Evolutionary conservation across 768 basidiomycete species (phyloP), one percentile per base, ranked within the genome.

Genomic region (Amyloporia xantha): DNA sequence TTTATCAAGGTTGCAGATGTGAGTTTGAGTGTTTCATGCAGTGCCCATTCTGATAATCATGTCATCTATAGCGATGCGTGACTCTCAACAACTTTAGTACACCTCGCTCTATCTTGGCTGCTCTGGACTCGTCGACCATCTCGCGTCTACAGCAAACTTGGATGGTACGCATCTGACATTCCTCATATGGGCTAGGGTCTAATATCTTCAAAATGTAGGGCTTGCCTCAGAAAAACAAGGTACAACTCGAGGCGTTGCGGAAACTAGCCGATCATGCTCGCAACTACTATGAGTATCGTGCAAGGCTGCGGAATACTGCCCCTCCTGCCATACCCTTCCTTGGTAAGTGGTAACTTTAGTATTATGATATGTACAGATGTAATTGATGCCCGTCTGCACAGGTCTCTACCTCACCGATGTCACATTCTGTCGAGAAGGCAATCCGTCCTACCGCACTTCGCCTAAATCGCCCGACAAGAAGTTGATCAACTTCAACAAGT

Each of bases 241-340:
- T 77, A 11, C 81, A 87, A 51, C 70, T 98, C 35, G 92, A 96
- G 44, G 66, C 76, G 0, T 71, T 97, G 47, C 79, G 93, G 55
- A 83, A 83, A 54, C 72, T 98, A 27, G 91, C 94, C 12, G 94
- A 98, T 64, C 91, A 96, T 63, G 78, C 86, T 41, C 78, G 90
- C 49, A 93, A 94, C 62, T 91, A 88, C 59, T 79, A 86, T 60
- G 87, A 95, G 68, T 99, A 99, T 65, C 88, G 96, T 52, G 77
- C 80, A 46, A 82, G 76, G 56, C 76, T 99, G 53, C 81, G 92
- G 44, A 89, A 86, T 57, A 91, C 86, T n/a, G 78, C 82, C 4
- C 88, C 92, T 11, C 93, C 95, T 6, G 92, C 91, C 20, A 81
- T 99, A 30, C 95, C 95, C 2, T 99, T 98, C 78, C 76, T 99